Evolutionary conservation across 345 rosid genomes (phyloP).

Genomic region (Microthlaspi erraticum): DNA sequence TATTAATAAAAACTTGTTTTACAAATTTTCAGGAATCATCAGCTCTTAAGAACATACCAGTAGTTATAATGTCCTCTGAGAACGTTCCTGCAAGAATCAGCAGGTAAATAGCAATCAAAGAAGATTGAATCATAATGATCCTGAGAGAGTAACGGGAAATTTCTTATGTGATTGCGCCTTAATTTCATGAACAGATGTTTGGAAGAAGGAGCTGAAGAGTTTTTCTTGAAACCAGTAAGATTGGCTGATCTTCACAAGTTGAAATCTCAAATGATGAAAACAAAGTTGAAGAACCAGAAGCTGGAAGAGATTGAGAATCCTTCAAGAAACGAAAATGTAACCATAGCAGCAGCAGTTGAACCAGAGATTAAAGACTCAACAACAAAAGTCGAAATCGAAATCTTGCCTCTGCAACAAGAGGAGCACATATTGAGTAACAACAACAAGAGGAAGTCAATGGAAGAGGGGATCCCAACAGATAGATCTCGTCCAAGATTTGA

Average conservation of each 20-base stretch:
- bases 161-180: neutral
- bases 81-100: conserved; percentile 69
- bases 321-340: conserved; percentile 26
- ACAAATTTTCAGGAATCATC: conserved; percentile 55
- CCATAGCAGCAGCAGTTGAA: conserved; percentile 1
- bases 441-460: conserved; percentile 56
- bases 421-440: conserved; percentile 29
- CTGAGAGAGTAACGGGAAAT: neutral
- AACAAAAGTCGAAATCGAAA: neutral
- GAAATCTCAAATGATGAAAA: conserved; percentile 53
- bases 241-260: conserved; percentile 83
- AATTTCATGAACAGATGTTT: conserved; percentile 56
- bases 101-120: conserved; percentile 37
- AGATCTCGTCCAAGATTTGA: conserved; percentile 40
- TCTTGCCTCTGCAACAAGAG: conserved; percentile 40
- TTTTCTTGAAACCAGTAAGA: conserved; percentile 83
- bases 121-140: neutral
- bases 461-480: conserved; percentile 43
- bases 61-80: conserved; percentile 90
- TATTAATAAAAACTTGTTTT: conserved; percentile 10
- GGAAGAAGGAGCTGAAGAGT: conserved; percentile 93
- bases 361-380: conserved; percentile 34
- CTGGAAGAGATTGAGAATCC: conserved; percentile 34
- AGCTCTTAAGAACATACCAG: conserved; percentile 72
- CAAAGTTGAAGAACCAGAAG: conserved; percentile 42